A percentile compares a stretch with the other conserved stretches of the same genome.
Evolutionary conservation across 2,329 filamentous ascomycete genomes (phyloP).

Genomic region (Cryphonectria carpinicola): DNA sequence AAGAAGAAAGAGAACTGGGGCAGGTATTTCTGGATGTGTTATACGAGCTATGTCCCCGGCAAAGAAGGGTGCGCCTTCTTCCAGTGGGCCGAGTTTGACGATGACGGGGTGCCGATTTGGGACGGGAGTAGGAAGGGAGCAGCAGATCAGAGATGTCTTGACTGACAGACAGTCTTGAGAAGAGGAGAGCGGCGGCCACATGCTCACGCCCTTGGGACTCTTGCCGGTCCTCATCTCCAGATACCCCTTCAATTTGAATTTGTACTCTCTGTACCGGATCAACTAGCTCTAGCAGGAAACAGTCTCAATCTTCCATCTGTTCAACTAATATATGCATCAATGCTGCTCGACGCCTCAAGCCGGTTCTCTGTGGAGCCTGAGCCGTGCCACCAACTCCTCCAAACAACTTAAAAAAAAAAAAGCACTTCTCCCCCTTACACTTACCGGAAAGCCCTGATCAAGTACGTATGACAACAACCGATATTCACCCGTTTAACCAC

Average conservation of each 20-base stretch:
- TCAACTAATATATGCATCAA: not conserved
- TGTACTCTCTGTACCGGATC: not conserved
- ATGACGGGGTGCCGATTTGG: conserved; percentile 81
- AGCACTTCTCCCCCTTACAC: not conserved
- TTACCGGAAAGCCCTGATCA: not conserved
- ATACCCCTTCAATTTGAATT: not conserved
- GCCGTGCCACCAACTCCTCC: no score
- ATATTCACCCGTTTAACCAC: conserved; percentile 24
- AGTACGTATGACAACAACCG: not conserved
- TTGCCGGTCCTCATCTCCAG: not conserved
- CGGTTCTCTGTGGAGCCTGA: not conserved
- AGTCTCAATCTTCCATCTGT: not conserved
- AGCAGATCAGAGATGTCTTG: no score
- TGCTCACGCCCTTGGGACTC: not conserved
- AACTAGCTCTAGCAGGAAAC: not conserved
- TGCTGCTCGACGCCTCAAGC: not conserved
- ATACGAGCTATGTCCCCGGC: conserved; percentile 72
- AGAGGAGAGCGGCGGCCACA: not conserved
- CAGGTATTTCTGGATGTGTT: conserved; percentile 89
- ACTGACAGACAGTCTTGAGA: not conserved
- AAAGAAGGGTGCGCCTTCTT: conserved; percentile 77
- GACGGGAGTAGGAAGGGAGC: not conserved
- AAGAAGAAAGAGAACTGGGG: conserved; percentile 76
- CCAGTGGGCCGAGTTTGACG: conserved; percentile 83
- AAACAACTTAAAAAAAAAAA: not conserved